Conservation (phyloP, 2,329 filamentous ascomycete species). For the Fusarium sp. region DNA sequence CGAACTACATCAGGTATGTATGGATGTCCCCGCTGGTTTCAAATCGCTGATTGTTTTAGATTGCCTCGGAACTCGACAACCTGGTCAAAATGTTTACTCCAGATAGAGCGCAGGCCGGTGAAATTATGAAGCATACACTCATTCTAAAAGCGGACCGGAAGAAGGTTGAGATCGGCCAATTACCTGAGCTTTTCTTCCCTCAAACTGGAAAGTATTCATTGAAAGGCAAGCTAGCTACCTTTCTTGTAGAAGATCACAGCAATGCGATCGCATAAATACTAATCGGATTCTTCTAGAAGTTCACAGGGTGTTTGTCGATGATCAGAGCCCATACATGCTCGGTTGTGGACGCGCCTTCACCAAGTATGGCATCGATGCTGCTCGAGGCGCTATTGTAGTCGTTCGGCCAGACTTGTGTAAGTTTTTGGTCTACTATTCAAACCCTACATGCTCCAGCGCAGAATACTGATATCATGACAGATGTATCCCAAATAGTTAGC, state of each 20-base stretch:
- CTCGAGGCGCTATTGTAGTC: slow-evolving; percentile 27
- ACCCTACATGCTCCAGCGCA: too few relatives aligned
- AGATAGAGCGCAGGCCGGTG: neutral
- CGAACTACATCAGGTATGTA: slow-evolving; percentile 1
- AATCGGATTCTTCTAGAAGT: slow-evolving; percentile 15
- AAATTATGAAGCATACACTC: slow-evolving; percentile 15
- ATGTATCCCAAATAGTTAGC: slow-evolving; percentile 20
- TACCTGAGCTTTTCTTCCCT: slow-evolving; percentile 37
- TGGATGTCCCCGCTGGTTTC: neutral
- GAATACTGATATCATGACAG: neutral
- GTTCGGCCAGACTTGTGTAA: slow-evolving; percentile 44
- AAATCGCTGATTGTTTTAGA: neutral
- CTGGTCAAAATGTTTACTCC: slow-evolving; percentile 6
- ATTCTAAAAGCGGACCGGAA: slow-evolving; percentile 18
- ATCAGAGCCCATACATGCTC: slow-evolving; percentile 25
- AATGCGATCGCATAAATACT: neutral
- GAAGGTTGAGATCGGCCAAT: slow-evolving; percentile 6
- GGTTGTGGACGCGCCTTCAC: slow-evolving; percentile 25
- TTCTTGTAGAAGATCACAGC: too few relatives aligned
- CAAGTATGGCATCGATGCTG: slow-evolving; percentile 29
- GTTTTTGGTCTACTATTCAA: neutral
- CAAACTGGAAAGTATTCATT: slow-evolving; percentile 18
- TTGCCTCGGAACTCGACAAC: neutral
- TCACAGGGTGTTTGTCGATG: slow-evolving; percentile 38
- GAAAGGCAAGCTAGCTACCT: neutral